phyloP scores from a whole-genome alignment of 2,329 filamentous ascomycete species.

The Cercospora sp. region DNA sequence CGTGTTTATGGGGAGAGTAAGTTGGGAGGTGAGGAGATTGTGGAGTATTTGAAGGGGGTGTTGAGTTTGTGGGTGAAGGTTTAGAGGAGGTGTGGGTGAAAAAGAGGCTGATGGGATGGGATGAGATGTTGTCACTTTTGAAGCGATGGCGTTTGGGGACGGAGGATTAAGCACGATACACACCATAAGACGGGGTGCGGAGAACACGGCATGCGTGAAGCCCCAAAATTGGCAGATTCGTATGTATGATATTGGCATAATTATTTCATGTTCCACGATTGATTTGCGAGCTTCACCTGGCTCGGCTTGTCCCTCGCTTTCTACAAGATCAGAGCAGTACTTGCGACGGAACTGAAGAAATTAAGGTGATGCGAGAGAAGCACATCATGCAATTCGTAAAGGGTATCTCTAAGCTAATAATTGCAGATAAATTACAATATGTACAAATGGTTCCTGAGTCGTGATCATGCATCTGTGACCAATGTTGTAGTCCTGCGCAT shows the following conservation, averaged over 20 bases:
- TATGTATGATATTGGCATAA: slow-evolving; percentile 18
- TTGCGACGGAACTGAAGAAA: neutral
- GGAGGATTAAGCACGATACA: neutral
- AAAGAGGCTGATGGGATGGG: neutral
- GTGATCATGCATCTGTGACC: neutral
- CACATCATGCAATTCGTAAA: neutral
- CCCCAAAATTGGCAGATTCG: slow-evolving; percentile 15
- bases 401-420: neutral
- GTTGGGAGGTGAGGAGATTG: slow-evolving; percentile 91
- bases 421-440: neutral
- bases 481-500: neutral
- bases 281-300: neutral
- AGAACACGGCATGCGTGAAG: slow-evolving; percentile 5
- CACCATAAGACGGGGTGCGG: neutral
- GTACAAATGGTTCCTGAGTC: neutral
- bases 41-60: slow-evolving; percentile 80
- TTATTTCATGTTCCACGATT: neutral
- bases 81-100: slow-evolving; percentile 24
- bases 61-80: slow-evolving; percentile 53
- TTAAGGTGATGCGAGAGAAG: neutral
- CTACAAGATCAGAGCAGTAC: neutral
- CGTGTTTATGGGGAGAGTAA: slow-evolving; percentile 94
- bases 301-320: neutral
- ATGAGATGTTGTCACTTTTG: neutral
- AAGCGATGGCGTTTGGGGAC: slow-evolving; percentile 25